Evolutionary conservation across 164 flowering plant genomes (phyloP), one percentile per base, ranked within the genome.

Genomic region (Piper longum): DNA sequence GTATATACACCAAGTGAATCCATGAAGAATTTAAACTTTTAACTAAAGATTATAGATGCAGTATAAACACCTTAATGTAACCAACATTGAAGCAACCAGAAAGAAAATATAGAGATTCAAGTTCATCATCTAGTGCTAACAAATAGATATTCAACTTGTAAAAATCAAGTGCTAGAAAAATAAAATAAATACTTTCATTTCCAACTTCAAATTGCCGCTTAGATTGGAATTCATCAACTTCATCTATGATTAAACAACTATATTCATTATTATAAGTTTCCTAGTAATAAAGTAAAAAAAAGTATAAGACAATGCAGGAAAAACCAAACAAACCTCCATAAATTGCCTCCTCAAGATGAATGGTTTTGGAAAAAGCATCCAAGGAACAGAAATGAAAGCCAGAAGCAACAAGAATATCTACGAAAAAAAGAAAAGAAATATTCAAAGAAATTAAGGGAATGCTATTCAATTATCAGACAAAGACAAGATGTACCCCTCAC

Each of bases 291-390:
- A 41, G 6, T 39, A 5, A 11, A 40, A 61, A 12, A 17, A 43
- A 7, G 45, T 62, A 40, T 26, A 26, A 26, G 9, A 62, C 14
- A 4, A 40, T 45, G 4, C 19, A 39, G 14, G 16, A 55, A 62
- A 62, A n/a, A 43, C 26, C 13, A 5, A 63, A 59, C 62, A 39
- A 12, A 69, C 71, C 97, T 91, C 96, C 4, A 73, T 63, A 65
- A 88, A 84, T 65, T 66, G 83, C 74, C 77, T 86, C 73, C 75
- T 88, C 80, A 88, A 80, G 69, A 88, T 86, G 69, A 91, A 84
- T 65, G 97, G 96, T 72, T 91, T 91, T 40, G 97, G 97, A 68
- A 91, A 86, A 62, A 91, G 93, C 97, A 91, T 91, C 97, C 97
- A 91, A 61, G 97, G 97, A 75, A 91, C 97, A 63, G 97, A 88